phyloP scores from a whole-genome alignment of 148 eudicot genomes.

The Camellia granthamiana region DNA sequence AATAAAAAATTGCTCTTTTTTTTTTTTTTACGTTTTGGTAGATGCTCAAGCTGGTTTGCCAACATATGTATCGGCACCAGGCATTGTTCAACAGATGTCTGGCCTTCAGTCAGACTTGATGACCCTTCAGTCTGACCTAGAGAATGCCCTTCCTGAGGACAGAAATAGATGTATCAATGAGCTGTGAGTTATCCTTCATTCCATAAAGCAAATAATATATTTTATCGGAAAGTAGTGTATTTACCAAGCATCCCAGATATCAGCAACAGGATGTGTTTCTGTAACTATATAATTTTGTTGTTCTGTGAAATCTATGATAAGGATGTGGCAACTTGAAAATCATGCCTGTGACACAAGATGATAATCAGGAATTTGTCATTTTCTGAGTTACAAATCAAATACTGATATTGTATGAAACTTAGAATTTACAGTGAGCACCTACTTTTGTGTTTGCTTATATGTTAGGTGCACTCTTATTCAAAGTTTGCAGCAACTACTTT shows the following conservation, averaged over 20 bases:
- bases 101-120: constrained; percentile 82
- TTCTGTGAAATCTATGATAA: not conserved
- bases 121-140: constrained; percentile 86
- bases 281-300: not conserved
- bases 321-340: not conserved
- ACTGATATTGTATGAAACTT: not conserved
- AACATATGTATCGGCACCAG: constrained; percentile 91
- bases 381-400: not conserved
- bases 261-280: not conserved
- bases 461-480: constrained; percentile 84
- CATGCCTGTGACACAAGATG: not conserved
- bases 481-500: constrained; percentile 87
- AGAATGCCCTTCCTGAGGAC: constrained; percentile 84
- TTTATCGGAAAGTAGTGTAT: not conserved
- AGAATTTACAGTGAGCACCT: not conserved
- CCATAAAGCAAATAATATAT: not conserved
- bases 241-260: not conserved
- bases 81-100: constrained; percentile 89
- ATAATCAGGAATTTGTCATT: no score
- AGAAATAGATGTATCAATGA: constrained; percentile 93
- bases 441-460: not conserved
- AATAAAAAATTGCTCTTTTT: constrained; percentile 10
- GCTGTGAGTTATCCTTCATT: constrained; percentile 51
- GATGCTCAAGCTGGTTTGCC: constrained; percentile 86
- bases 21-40: constrained; percentile 23